A percentile compares a stretch with the other conserved stretches of the same genome.
Conservation (phyloP, 208 protist genomes). For the Leishmania tarentolae region DNA sequence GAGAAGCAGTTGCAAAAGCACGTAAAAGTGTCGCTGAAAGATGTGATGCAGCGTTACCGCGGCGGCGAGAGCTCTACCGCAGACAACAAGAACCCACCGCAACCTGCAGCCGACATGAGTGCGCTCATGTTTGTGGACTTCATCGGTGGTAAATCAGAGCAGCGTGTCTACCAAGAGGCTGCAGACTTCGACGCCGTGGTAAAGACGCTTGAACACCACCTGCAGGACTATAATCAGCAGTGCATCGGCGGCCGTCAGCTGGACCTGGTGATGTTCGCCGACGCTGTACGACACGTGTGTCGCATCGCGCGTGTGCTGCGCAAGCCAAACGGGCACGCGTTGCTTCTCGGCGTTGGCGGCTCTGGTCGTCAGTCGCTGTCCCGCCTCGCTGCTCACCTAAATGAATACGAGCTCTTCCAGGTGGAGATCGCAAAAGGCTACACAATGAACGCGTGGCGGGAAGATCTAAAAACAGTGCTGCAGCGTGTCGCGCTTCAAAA, state of each 20-base stretch:
- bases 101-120: conserved; percentile 3
- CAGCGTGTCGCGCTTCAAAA: conserved; percentile 93
- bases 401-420: conserved; percentile 95
- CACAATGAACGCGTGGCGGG: conserved; percentile 94
- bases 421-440: conserved; percentile 98
- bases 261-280: conserved; percentile 97
- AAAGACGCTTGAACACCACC: conserved; percentile 78
- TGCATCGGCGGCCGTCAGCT: conserved; percentile 83
- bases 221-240: conserved; percentile 95
- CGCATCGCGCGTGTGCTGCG: conserved; percentile 96
- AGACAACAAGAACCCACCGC: background rate
- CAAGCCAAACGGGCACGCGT: conserved; percentile 95
- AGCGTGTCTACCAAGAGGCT: conserved; percentile 91
- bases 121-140: conserved; percentile 96
- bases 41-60: conserved; percentile 47
- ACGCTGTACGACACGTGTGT: conserved; percentile 97
- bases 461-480: conserved; percentile 96
- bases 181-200: conserved; percentile 81
- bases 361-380: conserved; percentile 97
- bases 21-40: conserved; percentile 76
- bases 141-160: conserved; percentile 71
- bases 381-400: conserved; percentile 94
- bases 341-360: conserved; percentile 98
- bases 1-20: conserved; percentile 74
- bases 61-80: background rate